Evolutionary conservation across 805 yeast genomes (phyloP).

Genomic region (Metschnikowia anglica): DNA sequence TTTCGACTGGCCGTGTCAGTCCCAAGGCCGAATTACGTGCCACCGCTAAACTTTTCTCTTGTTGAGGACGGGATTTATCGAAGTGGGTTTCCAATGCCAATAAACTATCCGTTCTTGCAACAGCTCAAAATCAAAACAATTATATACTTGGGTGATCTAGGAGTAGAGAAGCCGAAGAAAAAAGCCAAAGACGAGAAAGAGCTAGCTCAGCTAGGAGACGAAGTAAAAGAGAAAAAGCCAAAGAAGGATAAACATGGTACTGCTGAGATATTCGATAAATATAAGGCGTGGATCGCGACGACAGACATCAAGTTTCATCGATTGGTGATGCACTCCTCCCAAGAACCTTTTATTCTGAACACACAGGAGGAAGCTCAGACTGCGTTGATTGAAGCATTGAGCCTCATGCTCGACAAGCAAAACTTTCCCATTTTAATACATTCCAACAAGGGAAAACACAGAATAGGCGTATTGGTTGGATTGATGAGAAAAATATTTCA

Average conservation of each 20-base stretch:
- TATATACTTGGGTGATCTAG: slow-evolving; percentile 72
- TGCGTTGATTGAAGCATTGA: slow-evolving; percentile 56
- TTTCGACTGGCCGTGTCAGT: slow-evolving; percentile 5
- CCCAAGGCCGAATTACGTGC: slow-evolving; percentile 47
- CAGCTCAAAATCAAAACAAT: slow-evolving; percentile 74
- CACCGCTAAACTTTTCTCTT: slow-evolving; percentile 87
- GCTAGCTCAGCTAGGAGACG: slow-evolving; percentile 16
- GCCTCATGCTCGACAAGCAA: slow-evolving; percentile 55
- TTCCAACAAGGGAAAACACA: slow-evolving; percentile 95
- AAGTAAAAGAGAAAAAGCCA: slow-evolving; percentile 21
- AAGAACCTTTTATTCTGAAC: slow-evolving; percentile 68
- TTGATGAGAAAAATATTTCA: slow-evolving; percentile 80
- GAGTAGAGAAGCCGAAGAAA: slow-evolving; percentile 27
- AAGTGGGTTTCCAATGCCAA: slow-evolving; percentile 90
- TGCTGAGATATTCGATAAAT: slow-evolving; percentile 51
- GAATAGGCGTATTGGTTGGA: slow-evolving; percentile 94
- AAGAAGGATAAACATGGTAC: slow-evolving; percentile 50
- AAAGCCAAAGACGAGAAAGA: slow-evolving; percentile 20
- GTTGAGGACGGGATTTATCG: slow-evolving; percentile 87
- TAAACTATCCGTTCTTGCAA: slow-evolving; percentile 75
- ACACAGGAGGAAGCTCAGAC: slow-evolving; percentile 35
- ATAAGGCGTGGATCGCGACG: slow-evolving; percentile 62
- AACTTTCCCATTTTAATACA: slow-evolving; percentile 89
- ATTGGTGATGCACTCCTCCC: slow-evolving; percentile 67
- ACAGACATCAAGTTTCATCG: slow-evolving; percentile 56